Conservation (phyloP, 176 grass and related monocot species). For the Echinochloa phyllopogon region DNA sequence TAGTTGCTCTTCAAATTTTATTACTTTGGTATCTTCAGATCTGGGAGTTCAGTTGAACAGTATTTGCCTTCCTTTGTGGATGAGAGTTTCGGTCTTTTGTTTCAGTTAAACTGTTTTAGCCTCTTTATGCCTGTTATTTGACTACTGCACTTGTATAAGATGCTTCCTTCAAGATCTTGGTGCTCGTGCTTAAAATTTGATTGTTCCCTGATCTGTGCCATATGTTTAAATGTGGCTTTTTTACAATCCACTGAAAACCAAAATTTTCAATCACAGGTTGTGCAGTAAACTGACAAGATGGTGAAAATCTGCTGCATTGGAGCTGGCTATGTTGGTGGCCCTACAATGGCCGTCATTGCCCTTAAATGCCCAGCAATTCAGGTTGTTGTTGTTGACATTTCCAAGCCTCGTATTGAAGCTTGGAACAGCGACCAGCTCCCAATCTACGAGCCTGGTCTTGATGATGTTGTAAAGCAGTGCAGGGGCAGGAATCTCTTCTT, state of each 20-base stretch:
- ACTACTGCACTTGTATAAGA: background rate
- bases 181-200: background rate
- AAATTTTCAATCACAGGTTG: background rate
- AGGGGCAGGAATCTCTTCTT: constrained; percentile 1
- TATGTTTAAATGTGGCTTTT: background rate
- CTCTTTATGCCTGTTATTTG: background rate
- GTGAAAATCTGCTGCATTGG: constrained; percentile 50
- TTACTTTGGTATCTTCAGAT: constrained; percentile 28
- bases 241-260: background rate
- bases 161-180: constrained; percentile 23
- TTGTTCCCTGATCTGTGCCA: background rate
- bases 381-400: constrained; percentile 47
- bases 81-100: background rate
- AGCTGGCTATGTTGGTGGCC: constrained; percentile 46
- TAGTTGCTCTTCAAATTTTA: background rate
- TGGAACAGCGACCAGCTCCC: constrained; percentile 1
- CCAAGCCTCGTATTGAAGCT: constrained; percentile 25
- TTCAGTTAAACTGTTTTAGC: background rate
- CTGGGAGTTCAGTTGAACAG: constrained; percentile 1
- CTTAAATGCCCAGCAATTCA: constrained; percentile 34
- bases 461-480: background rate
- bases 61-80: background rate
- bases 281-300: constrained; percentile 34
- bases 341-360: constrained; percentile 48
- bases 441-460: constrained; percentile 1